Percentiles rank a stretch among this genome's conserved stretches.
These are phyloP conservation scores for Trametes punicea DNA, from an alignment of 768 basidiomycete genomes.

Conservation along the genomic window DNA sequence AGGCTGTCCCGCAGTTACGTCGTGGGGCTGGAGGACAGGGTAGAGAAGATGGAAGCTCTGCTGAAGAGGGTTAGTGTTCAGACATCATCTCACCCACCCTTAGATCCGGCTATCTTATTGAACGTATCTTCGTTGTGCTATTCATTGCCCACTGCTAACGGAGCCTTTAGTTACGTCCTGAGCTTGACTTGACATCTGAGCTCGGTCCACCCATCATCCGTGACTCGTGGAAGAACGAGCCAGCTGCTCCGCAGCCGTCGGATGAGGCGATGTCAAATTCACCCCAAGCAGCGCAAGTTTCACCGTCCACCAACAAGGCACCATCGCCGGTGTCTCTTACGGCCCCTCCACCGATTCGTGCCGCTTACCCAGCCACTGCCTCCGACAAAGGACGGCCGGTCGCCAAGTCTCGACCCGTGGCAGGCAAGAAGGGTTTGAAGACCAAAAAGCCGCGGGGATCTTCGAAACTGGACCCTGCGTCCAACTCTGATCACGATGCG, in stretches of 20 bases:
- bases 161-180: conserved; percentile 52
- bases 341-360: conserved; percentile 4
- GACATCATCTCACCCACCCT: conserved; percentile 15
- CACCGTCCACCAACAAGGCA: background rate
- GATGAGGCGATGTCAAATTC: conserved; percentile 14
- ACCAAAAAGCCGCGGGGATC: background rate
- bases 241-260: conserved; percentile 16
- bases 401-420: background rate
- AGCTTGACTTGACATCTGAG: conserved; percentile 56
- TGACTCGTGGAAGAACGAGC: conserved; percentile 56
- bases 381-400: background rate
- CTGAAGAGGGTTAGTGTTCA: conserved; percentile 33
- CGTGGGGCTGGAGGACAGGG: conserved; percentile 33
- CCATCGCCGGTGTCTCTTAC: conserved; percentile 7
- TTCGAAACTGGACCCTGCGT: conserved; percentile 3
- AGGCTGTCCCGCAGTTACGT: conserved; percentile 28
- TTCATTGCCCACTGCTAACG: background rate
- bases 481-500: conserved; percentile 14
- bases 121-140: background rate
- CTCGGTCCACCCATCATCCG: conserved; percentile 61
- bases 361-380: conserved; percentile 5
- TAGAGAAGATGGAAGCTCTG: conserved; percentile 36
- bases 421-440: conserved; percentile 5
- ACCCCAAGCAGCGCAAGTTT: background rate
- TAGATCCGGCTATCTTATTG: conserved; percentile 26